Conservation (phyloP, 2,329 filamentous ascomycete species). For the Colletotrichum falcatum region DNA sequence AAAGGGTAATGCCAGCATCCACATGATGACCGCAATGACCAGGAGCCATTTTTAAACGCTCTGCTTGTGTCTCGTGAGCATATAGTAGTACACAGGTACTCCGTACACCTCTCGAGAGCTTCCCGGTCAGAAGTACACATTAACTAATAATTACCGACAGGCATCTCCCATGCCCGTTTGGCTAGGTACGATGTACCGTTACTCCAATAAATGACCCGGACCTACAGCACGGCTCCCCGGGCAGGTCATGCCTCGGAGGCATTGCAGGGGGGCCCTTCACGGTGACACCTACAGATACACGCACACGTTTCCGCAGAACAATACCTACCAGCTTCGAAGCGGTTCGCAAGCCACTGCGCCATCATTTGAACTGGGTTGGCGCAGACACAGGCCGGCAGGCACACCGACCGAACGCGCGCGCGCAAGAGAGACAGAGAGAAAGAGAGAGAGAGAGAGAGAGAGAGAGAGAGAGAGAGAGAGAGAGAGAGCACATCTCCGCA, state of each 20-base stretch:
- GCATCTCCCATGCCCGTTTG: slow-evolving; percentile 16
- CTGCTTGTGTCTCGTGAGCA: not conserved
- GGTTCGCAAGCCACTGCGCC: not conserved
- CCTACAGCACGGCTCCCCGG: slow-evolving; percentile 7
- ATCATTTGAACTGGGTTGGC: slow-evolving; percentile 12
- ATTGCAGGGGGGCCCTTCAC: slow-evolving; percentile 10
- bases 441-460: slow-evolving; percentile 26
- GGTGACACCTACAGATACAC: not conserved
- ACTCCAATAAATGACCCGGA: slow-evolving; percentile 22
- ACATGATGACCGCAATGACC: too few relatives aligned
- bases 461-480: slow-evolving; percentile 14
- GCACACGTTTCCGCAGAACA: slow-evolving; percentile 4
- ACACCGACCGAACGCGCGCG: slow-evolving; percentile 18
- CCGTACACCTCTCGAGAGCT: not conserved
- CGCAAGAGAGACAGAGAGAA: too few relatives aligned
- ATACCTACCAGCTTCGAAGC: too few relatives aligned
- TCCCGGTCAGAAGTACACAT: slow-evolving; percentile 12
- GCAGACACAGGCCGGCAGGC: slow-evolving; percentile 4
- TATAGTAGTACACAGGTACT: too few relatives aligned
- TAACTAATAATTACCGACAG: slow-evolving; percentile 31
- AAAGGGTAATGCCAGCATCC: too few relatives aligned
- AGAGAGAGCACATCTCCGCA: slow-evolving; percentile 37
- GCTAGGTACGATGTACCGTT: slow-evolving; percentile 9
- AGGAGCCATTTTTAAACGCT: too few relatives aligned
- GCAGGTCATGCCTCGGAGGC: slow-evolving; percentile 13